Conservation (phyloP, 331 rosid species). For the Spiraea crenata region DNA sequence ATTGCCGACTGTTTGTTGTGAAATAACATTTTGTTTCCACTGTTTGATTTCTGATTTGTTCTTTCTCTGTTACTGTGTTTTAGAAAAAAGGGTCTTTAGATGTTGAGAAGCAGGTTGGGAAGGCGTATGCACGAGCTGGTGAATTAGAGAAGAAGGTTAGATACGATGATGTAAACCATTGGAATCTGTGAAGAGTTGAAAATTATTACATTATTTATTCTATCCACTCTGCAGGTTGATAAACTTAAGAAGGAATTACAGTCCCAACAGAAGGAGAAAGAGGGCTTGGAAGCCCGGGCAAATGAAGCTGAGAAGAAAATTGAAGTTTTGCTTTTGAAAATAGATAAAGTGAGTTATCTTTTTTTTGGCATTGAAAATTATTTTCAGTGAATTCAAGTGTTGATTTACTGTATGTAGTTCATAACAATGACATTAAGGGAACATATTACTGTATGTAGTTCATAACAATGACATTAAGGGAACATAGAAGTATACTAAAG, state of each 20-base stretch:
- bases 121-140: slow-evolving; percentile 84
- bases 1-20: slow-evolving; percentile 12
- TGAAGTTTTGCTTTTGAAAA: slow-evolving; percentile 46
- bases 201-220: slow-evolving; percentile 18
- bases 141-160: slow-evolving; percentile 86
- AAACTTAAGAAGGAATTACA: slow-evolving; percentile 56
- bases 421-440: neutral
- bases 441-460: neutral
- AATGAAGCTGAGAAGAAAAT: slow-evolving; percentile 55
- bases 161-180: slow-evolving; percentile 11
- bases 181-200: neutral
- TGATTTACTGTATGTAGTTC: neutral
- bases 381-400: neutral
- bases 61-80: slow-evolving; percentile 1
- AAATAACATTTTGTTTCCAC: neutral
- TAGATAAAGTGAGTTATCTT: slow-evolving; percentile 55
- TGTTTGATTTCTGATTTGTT: neutral
- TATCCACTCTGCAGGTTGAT: slow-evolving; percentile 53
- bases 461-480: neutral
- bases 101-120: slow-evolving; percentile 62
- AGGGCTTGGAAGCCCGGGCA: slow-evolving; percentile 55
- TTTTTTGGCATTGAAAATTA: neutral
- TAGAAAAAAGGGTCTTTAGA: slow-evolving; percentile 65
- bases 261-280: slow-evolving; percentile 58
- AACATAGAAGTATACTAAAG: neutral